Percentiles rank a stretch among this genome's conserved stretches.
Conservation (phyloP, 1,284 basidiomycete genomes). For the Ceratorhiza oryzae-sativae region DNA sequence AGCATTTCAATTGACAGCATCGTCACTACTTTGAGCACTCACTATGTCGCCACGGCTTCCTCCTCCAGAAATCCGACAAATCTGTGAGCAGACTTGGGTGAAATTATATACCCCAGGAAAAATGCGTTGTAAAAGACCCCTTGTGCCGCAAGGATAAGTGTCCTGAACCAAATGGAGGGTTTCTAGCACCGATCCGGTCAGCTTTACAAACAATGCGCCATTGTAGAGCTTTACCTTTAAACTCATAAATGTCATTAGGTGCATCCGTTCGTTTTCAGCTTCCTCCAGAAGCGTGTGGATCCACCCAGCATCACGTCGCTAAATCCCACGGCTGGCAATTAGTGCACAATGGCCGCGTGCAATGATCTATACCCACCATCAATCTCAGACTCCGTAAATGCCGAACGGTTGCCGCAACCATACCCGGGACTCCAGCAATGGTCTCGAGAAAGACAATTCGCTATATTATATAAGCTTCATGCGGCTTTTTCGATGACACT, state of each 20-base stretch:
- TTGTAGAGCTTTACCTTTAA: conserved; percentile 47
- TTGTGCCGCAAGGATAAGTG: conserved; percentile 84
- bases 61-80: conserved; percentile 97
- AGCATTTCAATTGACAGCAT: too few species aligned
- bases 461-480: conserved; percentile 49
- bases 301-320: conserved; percentile 91
- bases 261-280: conserved; percentile 96
- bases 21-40: conserved; percentile 44
- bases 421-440: conserved; percentile 92
- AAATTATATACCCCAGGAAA: conserved; percentile 64
- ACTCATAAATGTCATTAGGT: conserved; percentile 68
- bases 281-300: conserved; percentile 86
- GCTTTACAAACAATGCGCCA: conserved; percentile 46
- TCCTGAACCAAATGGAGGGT: conserved; percentile 80
- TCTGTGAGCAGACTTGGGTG: conserved; percentile 86
- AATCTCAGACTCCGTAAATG: conserved; percentile 83
- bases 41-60: conserved; percentile 93
- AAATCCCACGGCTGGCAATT: conserved; percentile 35
- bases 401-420: conserved; percentile 88
- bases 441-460: conserved; percentile 89
- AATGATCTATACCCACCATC: conserved; percentile 62
- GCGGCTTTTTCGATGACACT: neutral
- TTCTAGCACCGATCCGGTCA: conserved; percentile 82
- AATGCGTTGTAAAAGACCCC: conserved; percentile 89
- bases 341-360: neutral